Conservation (phyloP, 805 yeast species). For the Naumovozyma dairenensis region DNA sequence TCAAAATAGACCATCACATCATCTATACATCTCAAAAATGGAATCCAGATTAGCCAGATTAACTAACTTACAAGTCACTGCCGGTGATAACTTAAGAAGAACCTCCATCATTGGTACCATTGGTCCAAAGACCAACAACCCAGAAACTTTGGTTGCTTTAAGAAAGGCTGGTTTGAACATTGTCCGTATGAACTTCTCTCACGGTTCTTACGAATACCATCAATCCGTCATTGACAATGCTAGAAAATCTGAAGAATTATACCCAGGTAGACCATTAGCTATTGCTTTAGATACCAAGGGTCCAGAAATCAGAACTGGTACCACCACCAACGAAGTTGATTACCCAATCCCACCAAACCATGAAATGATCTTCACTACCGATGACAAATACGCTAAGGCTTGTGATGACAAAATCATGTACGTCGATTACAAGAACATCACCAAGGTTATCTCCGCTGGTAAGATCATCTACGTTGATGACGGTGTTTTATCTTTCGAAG, state of each 20-base stretch:
- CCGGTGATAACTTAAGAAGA: slow-evolving; percentile 77
- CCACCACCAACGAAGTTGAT: slow-evolving; percentile 71
- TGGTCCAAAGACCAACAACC: slow-evolving; percentile 95
- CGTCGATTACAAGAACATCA: slow-evolving; percentile 91
- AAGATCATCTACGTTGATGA: slow-evolving; percentile 91
- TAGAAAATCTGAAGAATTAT: slow-evolving; percentile 82
- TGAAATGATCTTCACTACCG: slow-evolving; percentile 90
- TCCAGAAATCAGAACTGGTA: slow-evolving; percentile 98
- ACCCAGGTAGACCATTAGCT: slow-evolving; percentile 94
- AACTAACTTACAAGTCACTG: slow-evolving; percentile 66
- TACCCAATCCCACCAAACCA: slow-evolving; percentile 77
- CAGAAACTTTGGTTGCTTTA: slow-evolving; percentile 71
- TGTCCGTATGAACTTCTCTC: slow-evolving; percentile 98
- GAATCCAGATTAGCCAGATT: slow-evolving; percentile 67
- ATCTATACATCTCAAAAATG: slow-evolving; percentile 7
- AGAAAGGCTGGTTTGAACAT: slow-evolving; percentile 97
- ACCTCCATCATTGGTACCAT: slow-evolving; percentile 97
- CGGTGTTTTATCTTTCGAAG: slow-evolving; percentile 95
- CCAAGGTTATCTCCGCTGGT: slow-evolving; percentile 84
- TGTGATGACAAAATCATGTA: slow-evolving; percentile 78
- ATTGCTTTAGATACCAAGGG: slow-evolving; percentile 99
- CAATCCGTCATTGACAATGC: slow-evolving; percentile 94
- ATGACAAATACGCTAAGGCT: slow-evolving; percentile 59
- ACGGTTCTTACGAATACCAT: slow-evolving; percentile 97
- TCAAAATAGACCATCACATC: too few relatives aligned